Base-by-base conservation (phyloP, 23 red algal species). In the Rhodosorus marinus region DNA sequence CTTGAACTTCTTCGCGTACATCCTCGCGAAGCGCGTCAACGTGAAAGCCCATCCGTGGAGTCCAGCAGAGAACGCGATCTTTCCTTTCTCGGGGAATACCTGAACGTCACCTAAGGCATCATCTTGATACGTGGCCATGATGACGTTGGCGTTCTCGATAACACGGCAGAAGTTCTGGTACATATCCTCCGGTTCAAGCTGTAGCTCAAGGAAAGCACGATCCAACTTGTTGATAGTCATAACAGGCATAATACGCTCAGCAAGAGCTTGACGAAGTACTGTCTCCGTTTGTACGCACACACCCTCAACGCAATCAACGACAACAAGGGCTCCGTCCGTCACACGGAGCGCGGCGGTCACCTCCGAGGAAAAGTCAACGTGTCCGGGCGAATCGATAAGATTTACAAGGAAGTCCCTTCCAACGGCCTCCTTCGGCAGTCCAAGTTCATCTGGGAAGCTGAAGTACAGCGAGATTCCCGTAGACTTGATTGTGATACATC, bases 41-140 rank as follows among this genome's bases (percentile, higher is more conserved):
- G 90, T 98, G 40, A 98, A 98, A 32, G 90, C 90, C 90, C 90
- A 98, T 5, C 90, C 90, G 54, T 98, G 90, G 15, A 98, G 73
- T 62, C 90, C 90, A 19, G 90, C 90, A 20, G 90, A 98, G 41
- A 98, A 98, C 3, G 90, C 90, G 34, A 98, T 69, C n/a, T 79
- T 98, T 32, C 90, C 90, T 17, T 52, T 45, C 26, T 83, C 71
- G 15, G 90, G 90, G 20, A 68, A 84, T 4, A 98, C 90, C 34
- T 85, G 78, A 20, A 85, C 78, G 31, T 98, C 90, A 29, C 78
- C 79, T 30, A 98, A 49, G 42, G 43, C 40, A n/a, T 77, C 70
- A 54, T 85, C 90, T 38, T 80, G 70, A 54, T 98, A 98, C 8
- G 90, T 98, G 9, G 79, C 71, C 59, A 98, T 81, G 55, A 84